Conservation (phyloP, 73 alveolate genomes). For the Tetrahymena thermophila region DNA sequence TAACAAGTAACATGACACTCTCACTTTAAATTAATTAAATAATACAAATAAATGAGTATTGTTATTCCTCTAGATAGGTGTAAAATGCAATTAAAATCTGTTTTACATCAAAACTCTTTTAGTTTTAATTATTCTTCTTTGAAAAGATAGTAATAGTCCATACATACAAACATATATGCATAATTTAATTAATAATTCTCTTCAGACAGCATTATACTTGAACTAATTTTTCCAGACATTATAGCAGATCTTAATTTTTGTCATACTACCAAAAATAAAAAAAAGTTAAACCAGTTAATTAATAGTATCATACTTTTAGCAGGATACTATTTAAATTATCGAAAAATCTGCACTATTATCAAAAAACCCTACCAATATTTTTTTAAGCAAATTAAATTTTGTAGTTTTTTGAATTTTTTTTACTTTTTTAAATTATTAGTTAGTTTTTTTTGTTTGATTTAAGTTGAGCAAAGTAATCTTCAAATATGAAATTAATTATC, state of each 20-base stretch:
- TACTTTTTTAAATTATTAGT: too few species aligned
- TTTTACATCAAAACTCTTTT: background rate
- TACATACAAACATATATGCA: background rate
- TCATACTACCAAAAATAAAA: background rate
- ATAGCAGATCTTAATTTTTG: background rate
- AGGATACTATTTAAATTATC: background rate
- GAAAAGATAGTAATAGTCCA: background rate
- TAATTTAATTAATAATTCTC: too few species aligned
- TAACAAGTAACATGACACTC: background rate
- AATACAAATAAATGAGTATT: too few species aligned
- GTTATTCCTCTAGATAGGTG: background rate
- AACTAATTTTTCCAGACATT: background rate
- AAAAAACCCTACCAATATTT: background rate
- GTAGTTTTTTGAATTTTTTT: background rate
- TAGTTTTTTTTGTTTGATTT: too few species aligned
- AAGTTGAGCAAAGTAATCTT: background rate
- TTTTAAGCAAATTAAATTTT: too few species aligned
- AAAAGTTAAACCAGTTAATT: background rate
- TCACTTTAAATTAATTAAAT: too few species aligned
- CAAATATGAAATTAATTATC: background rate
- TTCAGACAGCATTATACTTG: background rate
- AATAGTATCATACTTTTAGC: background rate
- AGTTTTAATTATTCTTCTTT: background rate
- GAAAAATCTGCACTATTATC: background rate
- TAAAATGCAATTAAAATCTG: background rate